Evolutionary conservation across 768 basidiomycete species (phyloP).

Genomic region (Porpolomopsis calyptriformis): DNA sequence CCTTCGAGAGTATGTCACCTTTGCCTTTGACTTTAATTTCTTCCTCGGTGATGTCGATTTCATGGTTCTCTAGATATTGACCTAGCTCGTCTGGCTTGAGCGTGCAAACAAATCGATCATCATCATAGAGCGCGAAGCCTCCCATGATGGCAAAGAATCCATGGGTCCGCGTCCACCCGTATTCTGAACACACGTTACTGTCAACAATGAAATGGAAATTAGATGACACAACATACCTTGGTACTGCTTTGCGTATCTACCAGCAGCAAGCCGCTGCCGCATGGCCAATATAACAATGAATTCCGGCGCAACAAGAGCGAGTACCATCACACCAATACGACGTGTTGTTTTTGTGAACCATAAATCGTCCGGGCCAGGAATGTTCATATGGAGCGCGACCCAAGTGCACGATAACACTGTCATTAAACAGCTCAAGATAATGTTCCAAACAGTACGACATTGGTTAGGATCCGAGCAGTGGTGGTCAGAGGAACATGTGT

Average conservation of each 20-base stretch:
- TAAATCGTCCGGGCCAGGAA: conserved; percentile 8
- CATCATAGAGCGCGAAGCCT: conserved; percentile 1
- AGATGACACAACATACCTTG: not conserved
- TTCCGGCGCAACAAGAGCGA: conserved; percentile 16
- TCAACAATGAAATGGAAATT: not conserved
- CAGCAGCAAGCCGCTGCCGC: conserved; percentile 14
- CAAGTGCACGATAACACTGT: conserved; percentile 18
- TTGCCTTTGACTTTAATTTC: conserved; percentile 19
- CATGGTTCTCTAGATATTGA: not conserved
- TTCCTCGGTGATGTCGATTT: no score
- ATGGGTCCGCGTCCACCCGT: conserved; percentile 6
- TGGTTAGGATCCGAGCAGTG: not conserved
- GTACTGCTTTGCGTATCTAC: conserved; percentile 1
- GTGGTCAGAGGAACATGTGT: no score
- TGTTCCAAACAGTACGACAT: conserved; percentile 11
- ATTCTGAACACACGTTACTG: not conserved
- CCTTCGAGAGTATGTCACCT: conserved; percentile 18
- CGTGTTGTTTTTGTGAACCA: not conserved
- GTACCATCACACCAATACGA: conserved; percentile 9
- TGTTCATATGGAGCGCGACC: conserved; percentile 18
- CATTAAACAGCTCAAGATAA: conserved; percentile 17
- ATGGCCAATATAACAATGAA: conserved; percentile 15
- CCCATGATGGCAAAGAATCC: conserved; percentile 8
- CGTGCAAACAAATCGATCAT: not conserved
- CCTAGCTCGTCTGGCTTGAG: not conserved